These are phyloP conservation scores for Fraxinus angustifolia DNA, from an alignment of 305 asterid genomes.

Conservation along the genomic window DNA sequence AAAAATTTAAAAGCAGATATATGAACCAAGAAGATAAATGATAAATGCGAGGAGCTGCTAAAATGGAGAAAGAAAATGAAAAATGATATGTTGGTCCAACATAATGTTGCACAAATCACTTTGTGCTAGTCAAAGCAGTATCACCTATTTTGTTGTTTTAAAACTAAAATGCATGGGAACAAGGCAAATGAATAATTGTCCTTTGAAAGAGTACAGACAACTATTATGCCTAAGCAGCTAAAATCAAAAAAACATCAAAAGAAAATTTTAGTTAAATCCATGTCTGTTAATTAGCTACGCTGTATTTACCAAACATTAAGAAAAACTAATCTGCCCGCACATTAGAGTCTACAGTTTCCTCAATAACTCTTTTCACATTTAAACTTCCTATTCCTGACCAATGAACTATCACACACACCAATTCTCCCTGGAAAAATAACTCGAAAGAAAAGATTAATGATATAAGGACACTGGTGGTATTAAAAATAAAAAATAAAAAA, in stretches of 20 bases:
- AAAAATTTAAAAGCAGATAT: neutral
- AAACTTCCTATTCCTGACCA: neutral
- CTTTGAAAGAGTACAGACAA: neutral
- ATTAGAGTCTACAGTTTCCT: neutral
- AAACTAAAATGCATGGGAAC: neutral
- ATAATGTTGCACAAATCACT: neutral
- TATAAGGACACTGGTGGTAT: neutral
- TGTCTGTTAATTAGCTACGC: neutral
- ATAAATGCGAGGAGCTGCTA: neutral
- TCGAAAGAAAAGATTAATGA: neutral
- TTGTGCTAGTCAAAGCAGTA: neutral
- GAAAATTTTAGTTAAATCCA: neutral
- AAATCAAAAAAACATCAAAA: neutral
- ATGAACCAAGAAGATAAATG: neutral
- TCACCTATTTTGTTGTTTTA: neutral
- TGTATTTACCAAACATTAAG: neutral
- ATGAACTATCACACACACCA: conserved; percentile 5
- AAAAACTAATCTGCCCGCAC: neutral
- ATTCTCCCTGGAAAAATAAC: neutral
- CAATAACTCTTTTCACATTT: neutral
- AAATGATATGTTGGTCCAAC: neutral
- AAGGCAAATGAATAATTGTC: neutral
- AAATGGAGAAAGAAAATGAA: neutral
- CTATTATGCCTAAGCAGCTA: neutral
- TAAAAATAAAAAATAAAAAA: neutral